These are phyloP conservation scores for Colletotrichum lindemuthianum DNA, from an alignment of 2,329 filamentous ascomycete genomes.

Conservation along the genomic window DNA sequence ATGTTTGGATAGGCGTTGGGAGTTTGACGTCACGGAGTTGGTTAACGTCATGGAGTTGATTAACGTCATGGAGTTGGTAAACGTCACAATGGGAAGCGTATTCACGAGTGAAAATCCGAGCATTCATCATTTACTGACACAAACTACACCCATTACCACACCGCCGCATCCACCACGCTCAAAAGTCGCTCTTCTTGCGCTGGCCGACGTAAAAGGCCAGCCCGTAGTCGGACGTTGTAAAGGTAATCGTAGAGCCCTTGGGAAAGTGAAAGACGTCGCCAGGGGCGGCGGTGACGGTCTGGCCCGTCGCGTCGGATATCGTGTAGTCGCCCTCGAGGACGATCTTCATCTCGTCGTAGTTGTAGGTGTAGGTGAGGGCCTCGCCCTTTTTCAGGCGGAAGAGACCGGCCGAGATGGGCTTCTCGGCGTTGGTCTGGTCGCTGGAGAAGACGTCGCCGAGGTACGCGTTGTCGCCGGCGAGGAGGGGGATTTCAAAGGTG, in stretches of 20 bases:
- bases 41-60: too few relatives aligned
- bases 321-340: slow-evolving; percentile 74
- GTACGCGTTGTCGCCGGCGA: slow-evolving; percentile 75
- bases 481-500: slow-evolving; percentile 70
- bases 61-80: too few relatives aligned
- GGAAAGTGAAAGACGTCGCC: slow-evolving; percentile 78
- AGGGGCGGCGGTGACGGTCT: slow-evolving; percentile 65
- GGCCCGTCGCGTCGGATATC: slow-evolving; percentile 70
- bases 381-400: slow-evolving; percentile 76
- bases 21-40: too few relatives aligned
- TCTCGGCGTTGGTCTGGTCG: slow-evolving; percentile 63
- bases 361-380: slow-evolving; percentile 74
- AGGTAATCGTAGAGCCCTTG: slow-evolving; percentile 73
- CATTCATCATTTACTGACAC: too few relatives aligned
- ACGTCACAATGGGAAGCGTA: too few relatives aligned
- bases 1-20: slow-evolving; percentile 44
- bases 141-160: too few relatives aligned
- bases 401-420: slow-evolving; percentile 71
- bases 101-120: too few relatives aligned
- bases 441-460: slow-evolving; percentile 71
- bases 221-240: slow-evolving; percentile 69
- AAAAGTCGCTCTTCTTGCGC: slow-evolving; percentile 47
- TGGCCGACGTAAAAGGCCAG: slow-evolving; percentile 67
- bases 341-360: slow-evolving; percentile 80
- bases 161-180: background rate